Evolutionary conservation across 306 rosid species (phyloP).

Genomic region (Lathyrus oleraceus): DNA sequence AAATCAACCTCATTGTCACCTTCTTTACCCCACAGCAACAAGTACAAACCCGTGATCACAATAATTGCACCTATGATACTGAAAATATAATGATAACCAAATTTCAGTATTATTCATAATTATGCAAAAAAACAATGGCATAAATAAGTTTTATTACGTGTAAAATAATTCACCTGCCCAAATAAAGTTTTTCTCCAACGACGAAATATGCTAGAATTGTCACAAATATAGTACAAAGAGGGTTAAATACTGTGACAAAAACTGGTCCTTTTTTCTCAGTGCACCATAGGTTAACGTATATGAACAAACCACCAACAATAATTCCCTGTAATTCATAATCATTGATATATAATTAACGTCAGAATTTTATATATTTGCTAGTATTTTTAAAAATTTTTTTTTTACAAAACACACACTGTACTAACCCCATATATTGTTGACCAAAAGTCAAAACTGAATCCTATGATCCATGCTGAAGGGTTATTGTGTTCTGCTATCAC

Average conservation of each 20-base stretch:
- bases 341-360: slow-evolving; percentile 2
- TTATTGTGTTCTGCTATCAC: slow-evolving; percentile 43
- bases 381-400: too few relatives aligned
- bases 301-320: slow-evolving; percentile 49
- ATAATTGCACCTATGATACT: slow-evolving; percentile 62
- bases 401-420: background rate
- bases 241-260: slow-evolving; percentile 77
- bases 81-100: background rate
- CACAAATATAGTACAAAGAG: slow-evolving; percentile 63
- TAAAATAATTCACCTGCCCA: slow-evolving; percentile 57
- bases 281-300: slow-evolving; percentile 75
- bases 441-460: slow-evolving; percentile 72
- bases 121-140: background rate
- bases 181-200: slow-evolving; percentile 73
- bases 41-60: slow-evolving; percentile 67
- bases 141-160: too few relatives aligned
- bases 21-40: slow-evolving; percentile 86
- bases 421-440: slow-evolving; percentile 69
- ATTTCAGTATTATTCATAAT: background rate
- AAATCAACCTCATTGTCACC: slow-evolving; percentile 41
- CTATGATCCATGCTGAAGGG: slow-evolving; percentile 66
- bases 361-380: background rate
- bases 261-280: slow-evolving; percentile 79
- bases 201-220: slow-evolving; percentile 73
- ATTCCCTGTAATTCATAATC: slow-evolving; percentile 61